Evolutionary conservation across 768 basidiomycete species (phyloP).

Genomic region (Suillus subluteus): DNA sequence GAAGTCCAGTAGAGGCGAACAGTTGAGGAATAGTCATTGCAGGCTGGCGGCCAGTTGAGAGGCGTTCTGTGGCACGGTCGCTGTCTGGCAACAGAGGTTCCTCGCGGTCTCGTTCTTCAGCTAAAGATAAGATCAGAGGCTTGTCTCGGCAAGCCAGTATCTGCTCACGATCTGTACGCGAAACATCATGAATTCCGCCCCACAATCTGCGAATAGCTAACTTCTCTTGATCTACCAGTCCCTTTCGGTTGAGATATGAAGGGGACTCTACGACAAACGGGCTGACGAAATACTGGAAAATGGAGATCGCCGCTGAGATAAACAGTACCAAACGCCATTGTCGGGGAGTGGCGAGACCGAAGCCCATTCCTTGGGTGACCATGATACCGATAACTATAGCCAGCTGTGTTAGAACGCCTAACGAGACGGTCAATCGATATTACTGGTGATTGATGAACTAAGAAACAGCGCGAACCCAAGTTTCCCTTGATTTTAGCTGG

Average conservation of each 20-base stretch:
- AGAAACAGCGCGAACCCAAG: slow-evolving; percentile 52
- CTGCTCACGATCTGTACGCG: slow-evolving; percentile 29
- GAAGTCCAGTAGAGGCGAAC: slow-evolving; percentile 54
- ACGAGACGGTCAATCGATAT: neutral
- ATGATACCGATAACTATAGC: slow-evolving; percentile 87
- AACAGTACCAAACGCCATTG: slow-evolving; percentile 75
- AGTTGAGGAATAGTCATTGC: slow-evolving; percentile 57
- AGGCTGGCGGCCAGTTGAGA: slow-evolving; percentile 28
- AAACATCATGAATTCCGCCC: slow-evolving; percentile 41
- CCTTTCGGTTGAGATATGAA: slow-evolving; percentile 59
- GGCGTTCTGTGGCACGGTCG: slow-evolving; percentile 21
- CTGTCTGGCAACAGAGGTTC: slow-evolving; percentile 30
- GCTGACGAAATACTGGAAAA: slow-evolving; percentile 59
- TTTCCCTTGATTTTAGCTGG: slow-evolving; percentile 76
- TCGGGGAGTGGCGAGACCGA: slow-evolving; percentile 65
- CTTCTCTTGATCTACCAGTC: slow-evolving; percentile 53
- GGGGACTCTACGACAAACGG: slow-evolving; percentile 71
- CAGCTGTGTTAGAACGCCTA: slow-evolving; percentile 82
- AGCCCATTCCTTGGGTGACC: slow-evolving; percentile 79
- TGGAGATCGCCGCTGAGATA: slow-evolving; percentile 59
- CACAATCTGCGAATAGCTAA: slow-evolving; percentile 53
- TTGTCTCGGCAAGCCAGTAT: neutral
- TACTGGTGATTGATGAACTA: neutral
- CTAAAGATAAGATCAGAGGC: slow-evolving; percentile 11
- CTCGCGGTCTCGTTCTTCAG: slow-evolving; percentile 29